Conservation (phyloP, 805 yeast genomes). For the Starmera amethionina region DNA sequence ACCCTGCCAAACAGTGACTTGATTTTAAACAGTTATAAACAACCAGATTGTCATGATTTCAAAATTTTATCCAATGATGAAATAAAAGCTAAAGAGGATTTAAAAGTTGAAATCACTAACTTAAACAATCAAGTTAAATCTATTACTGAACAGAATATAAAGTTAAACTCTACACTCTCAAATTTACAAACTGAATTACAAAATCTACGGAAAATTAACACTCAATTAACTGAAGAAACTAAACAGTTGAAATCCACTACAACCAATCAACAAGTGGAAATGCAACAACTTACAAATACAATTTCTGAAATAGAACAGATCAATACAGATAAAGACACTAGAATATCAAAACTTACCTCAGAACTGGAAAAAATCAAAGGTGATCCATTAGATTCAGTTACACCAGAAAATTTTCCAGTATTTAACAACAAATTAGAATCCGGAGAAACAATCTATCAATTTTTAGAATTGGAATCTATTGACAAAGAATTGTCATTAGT, state of each 20-base stretch:
- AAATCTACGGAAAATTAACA: too few species aligned
- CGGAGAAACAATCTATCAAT: conserved; percentile 9
- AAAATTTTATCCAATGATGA: not conserved
- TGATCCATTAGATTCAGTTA: conserved; percentile 11
- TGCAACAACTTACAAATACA: too few species aligned
- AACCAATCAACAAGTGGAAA: too few species aligned
- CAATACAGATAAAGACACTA: too few species aligned
- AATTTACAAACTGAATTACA: too few species aligned
- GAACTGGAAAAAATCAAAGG: conserved; percentile 12
- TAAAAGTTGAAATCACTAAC: not conserved
- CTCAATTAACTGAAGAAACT: not conserved
- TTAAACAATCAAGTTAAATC: not conserved
- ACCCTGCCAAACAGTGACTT: conserved; percentile 7
- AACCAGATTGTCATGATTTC: not conserved
- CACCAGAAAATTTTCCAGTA: conserved; percentile 18
- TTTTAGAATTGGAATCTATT: conserved; percentile 18
- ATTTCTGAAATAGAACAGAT: too few species aligned
- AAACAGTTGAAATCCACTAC: conserved; percentile 2
- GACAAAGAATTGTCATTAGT: conserved; percentile 18
- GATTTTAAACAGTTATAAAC: conserved; percentile 1
- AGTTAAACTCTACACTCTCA: too few species aligned
- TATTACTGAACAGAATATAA: not conserved
- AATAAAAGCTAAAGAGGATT: not conserved
- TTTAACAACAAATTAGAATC: conserved; percentile 9
- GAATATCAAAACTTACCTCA: conserved; percentile 1